Conservation (phyloP, 495 filamentous ascomycete species). For the Lentithecium fluviatile region DNA sequence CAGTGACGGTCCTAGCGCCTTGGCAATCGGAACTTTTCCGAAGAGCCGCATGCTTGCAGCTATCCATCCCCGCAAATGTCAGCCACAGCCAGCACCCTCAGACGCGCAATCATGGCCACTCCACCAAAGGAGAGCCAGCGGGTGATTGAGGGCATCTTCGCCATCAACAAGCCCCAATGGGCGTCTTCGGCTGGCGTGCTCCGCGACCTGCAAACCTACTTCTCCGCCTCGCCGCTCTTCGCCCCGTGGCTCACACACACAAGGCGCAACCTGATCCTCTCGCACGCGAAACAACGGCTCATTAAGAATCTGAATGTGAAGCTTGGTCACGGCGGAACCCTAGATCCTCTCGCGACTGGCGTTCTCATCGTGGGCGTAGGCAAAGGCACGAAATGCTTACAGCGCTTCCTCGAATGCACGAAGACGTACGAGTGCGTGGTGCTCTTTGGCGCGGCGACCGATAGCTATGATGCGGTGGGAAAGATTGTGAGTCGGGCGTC, state of each 20-base stretch:
- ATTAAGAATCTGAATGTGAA: conserved; percentile 67
- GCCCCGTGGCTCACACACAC: conserved; percentile 68
- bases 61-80: conserved; percentile 13
- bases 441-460: conserved; percentile 87
- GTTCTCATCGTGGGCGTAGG: conserved; percentile 87
- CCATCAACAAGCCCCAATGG: conserved; percentile 86
- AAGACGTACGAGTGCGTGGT: conserved; percentile 90
- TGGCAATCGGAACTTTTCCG: too few relatives aligned
- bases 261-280: conserved; percentile 51
- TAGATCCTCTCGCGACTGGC: conserved; percentile 91
- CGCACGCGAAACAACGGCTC: conserved; percentile 53
- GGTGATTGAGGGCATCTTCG: conserved; percentile 43
- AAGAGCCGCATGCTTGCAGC: too few relatives aligned
- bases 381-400: conserved; percentile 78
- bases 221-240: conserved; percentile 79
- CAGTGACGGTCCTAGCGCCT: background rate
- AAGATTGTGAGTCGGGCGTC: conserved; percentile 71
- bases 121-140: conserved; percentile 22
- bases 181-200: conserved; percentile 85
- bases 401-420: conserved; percentile 76
- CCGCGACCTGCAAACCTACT: conserved; percentile 74
- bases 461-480: conserved; percentile 83
- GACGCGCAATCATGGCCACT: conserved; percentile 28
- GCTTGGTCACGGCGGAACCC: conserved; percentile 92
- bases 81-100: background rate